These are phyloP conservation scores for Coemansia sp. DNA, from an alignment of 192 early-diverging fungal genomes.

Conservation along the genomic window DNA sequence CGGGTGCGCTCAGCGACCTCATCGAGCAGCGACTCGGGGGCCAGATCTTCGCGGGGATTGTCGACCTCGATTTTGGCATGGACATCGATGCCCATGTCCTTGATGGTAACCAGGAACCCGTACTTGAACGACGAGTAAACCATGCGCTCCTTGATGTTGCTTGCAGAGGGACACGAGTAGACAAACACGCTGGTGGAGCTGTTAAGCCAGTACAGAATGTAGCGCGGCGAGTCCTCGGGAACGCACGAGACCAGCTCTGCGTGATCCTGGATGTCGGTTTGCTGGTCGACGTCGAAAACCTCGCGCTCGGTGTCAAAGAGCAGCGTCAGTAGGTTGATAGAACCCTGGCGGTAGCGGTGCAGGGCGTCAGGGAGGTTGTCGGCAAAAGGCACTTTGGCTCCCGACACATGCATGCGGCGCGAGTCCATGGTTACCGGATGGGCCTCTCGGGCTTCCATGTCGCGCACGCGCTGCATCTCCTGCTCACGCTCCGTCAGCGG, in stretches of 20 bases:
- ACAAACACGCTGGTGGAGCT: constrained; percentile 59
- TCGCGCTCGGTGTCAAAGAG: constrained; percentile 53
- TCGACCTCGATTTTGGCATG: constrained; percentile 69
- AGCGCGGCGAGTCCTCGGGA: constrained; percentile 65
- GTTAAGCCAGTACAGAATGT: constrained; percentile 44
- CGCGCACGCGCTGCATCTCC: constrained; percentile 59
- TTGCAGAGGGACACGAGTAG: constrained; percentile 77
- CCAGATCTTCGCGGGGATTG: constrained; percentile 53
- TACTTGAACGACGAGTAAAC: constrained; percentile 75
- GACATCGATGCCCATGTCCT: constrained; percentile 56
- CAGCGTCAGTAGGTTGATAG: constrained; percentile 63
- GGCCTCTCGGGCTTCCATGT: constrained; percentile 16
- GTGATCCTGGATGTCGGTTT: constrained; percentile 36
- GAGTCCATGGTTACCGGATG: constrained; percentile 34
- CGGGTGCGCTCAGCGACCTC: constrained; percentile 37
- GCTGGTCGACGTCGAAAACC: constrained; percentile 50
- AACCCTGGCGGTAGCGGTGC: constrained; percentile 42
- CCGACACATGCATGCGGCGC: constrained; percentile 63
- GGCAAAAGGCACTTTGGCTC: constrained; percentile 60
- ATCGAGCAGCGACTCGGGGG: constrained; percentile 51
- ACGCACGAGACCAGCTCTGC: constrained; percentile 53
- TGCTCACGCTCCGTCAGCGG: constrained; percentile 85
- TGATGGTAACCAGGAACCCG: constrained; percentile 56
- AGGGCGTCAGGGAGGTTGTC: constrained; percentile 62
- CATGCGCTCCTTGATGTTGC: constrained; percentile 89